Base-by-base conservation (phyloP, 1,284 basidiomycete genomes). In the Ganoderma leucocontextum region DNA sequence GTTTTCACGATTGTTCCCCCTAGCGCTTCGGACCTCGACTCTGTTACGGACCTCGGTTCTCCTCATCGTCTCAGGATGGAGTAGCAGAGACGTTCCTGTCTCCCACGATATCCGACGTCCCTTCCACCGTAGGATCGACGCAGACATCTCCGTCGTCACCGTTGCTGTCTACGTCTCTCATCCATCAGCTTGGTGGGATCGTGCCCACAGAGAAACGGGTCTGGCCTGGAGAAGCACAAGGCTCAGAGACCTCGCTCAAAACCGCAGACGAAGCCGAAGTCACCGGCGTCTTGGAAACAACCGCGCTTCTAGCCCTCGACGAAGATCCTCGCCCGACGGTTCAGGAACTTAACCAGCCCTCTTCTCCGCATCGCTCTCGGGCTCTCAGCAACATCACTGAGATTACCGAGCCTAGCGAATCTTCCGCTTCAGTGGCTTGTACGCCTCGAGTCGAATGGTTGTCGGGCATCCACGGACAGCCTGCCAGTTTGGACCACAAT, bases 341-440 rank as follows among this genome's bases (percentile, higher is more conserved):
- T 8, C 6, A 6, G 15, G 29, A 17, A 29, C 7, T 17, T 17
- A 5, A 17, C 25, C 12, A 29, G 22, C 25, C 25, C 6, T 29
- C 52, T 49, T 53, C 29, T 22, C 52, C 52, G 13, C 9, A 5
- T 53, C 29, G 42, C 29, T 33, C 15, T 25, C 57, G 63, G 17
- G 22, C 44, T 7, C 57, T 64, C 25, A 66, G 60, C 47, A 47
- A 66, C 58, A 61, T 66, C 33, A 62, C 65, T 19, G 65, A 66
- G 44, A 41, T 25, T 15, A 66, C 65, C 5, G 65, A 66, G 33
- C 65, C 65, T 15, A 44, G 55, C 33, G 55, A 60, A 5, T 57
- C 64, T 19, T 60, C 60, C 29, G 15, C 22, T 12, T 60, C 41
- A 1, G 13, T 12, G 7, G 39, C 64, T 2, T 19, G 49, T 4